Base-by-base conservation (phyloP, 2,329 filamentous ascomycete genomes). In the Xylariaceae sp. region DNA sequence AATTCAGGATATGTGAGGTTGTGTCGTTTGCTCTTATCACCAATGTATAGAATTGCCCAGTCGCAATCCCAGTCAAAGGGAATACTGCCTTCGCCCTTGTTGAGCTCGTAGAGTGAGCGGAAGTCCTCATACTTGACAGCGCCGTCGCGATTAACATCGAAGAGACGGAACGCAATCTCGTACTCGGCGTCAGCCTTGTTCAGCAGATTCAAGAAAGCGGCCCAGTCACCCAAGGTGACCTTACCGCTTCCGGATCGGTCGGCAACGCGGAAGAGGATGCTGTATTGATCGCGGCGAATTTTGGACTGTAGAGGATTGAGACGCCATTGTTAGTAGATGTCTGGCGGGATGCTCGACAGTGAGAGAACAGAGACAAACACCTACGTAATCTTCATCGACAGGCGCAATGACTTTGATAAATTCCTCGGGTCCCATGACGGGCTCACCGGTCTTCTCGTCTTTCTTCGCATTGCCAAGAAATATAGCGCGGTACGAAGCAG, bases 31-130 rank as follows among this genome's bases (percentile, higher is more conserved):
- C 88, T 89, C 76, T 87, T 90, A 68, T 86, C 84, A 59, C 94
- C 94, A 65, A 94, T 88, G 76, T 99, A 97, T 59, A 99, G 81
- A 65, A 88, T 89, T 41, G 91, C 92, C 94, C 94, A 99, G 71
- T 96, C 89, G 61, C 89, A 95, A 69, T 91, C 88, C 91, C 94
- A 97, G 73, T 99, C 89, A 68, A 99, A 97, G 11, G 94, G 89
- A 60, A 99, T 87, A 70, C 81, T 89, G 57, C 89, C 80, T 29
- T 84, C 76, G n/a, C 87, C 86, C 77, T 92, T 95, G 80, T 95
- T 95, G 65, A 86, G 78, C 73, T 92, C 88, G 74, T 95, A 96
- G 55, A 92, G 76, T 56, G 84, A 80, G 68, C 89, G 85, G 74
- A 99, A 91, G 65, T 91, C 84, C 40, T 95, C 88, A 68, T 92